Conservation (phyloP, 106 monocot genomes). For the Xerophyta viscosa region DNA sequence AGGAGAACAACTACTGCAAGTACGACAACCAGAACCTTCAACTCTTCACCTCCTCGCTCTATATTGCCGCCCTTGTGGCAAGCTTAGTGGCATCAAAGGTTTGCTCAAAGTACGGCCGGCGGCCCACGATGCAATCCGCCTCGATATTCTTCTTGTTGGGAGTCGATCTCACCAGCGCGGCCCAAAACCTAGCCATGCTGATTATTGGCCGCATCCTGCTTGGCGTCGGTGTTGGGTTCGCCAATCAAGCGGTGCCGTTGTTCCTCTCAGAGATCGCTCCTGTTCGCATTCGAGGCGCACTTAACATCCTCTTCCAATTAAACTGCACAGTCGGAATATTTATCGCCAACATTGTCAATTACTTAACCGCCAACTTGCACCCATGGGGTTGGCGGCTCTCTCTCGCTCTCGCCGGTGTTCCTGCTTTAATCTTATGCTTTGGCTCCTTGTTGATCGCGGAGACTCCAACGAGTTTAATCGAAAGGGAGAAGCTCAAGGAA, state of each 20-base stretch:
- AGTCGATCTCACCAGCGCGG: slow-evolving; percentile 29
- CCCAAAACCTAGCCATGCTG: too few relatives aligned
- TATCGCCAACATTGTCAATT: slow-evolving; percentile 62
- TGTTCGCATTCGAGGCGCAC: slow-evolving; percentile 45
- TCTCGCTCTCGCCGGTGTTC: slow-evolving; percentile 31
- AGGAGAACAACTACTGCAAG: slow-evolving; percentile 35
- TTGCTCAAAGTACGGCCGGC: slow-evolving; percentile 23
- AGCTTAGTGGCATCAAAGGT: slow-evolving; percentile 32
- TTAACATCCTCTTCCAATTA: slow-evolving; percentile 59
- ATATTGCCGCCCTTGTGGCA: slow-evolving; percentile 37
- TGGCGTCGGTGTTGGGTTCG: too few relatives aligned
- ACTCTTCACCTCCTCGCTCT: slow-evolving; percentile 45
- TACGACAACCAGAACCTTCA: slow-evolving; percentile 37
- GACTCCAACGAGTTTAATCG: slow-evolving; percentile 72
- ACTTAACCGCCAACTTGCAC: slow-evolving; percentile 42
- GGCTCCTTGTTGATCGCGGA: slow-evolving; percentile 30
- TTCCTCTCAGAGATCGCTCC: slow-evolving; percentile 71
- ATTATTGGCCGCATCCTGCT: too few relatives aligned
- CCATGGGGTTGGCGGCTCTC: slow-evolving; percentile 53
- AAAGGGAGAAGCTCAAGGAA: slow-evolving; percentile 52
- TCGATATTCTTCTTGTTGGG: slow-evolving; percentile 43
- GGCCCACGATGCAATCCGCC: slow-evolving; percentile 26
- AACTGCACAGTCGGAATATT: slow-evolving; percentile 55
- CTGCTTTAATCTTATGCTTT: slow-evolving; percentile 24
- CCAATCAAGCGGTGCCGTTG: slow-evolving; percentile 54